Base-by-base conservation (phyloP, 257 asterid species). In the Ballota nigra region DNA sequence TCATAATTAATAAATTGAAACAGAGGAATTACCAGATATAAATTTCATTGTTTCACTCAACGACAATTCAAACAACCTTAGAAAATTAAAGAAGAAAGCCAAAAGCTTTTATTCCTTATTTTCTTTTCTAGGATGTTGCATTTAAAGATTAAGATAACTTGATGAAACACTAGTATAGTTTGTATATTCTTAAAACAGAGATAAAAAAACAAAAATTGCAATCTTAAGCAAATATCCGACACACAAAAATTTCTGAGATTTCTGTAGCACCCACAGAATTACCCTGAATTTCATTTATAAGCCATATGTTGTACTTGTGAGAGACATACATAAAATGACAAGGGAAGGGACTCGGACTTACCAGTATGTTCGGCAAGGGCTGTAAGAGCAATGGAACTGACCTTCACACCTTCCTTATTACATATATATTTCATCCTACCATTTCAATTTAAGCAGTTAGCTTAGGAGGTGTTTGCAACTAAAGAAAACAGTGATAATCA, bases 361-460 rank as follows among this genome's bases (percentile, higher is more conserved):
- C 99, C 99, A 40, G 99, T 86, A 80, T 81, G 83, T 75, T 88
- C 90, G 40, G 89, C 96, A 75, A 95, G 87, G 57, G 95, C 92
- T 70, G 97, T 71, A 29, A 95, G 93, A 63, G 93, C 95, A 52
- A 83, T 52, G 55, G 99, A 89, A 80, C 84, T 89, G 65, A 92
- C 79, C 84, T 83, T 88, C 76, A 86, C 78, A 72, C 93, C 85
- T 83, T 95, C 98, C 64, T 76, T 87, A 71, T 82, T 89, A 68
- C 99, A 95, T 83, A 95, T 92, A 74, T 86, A 91, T 81, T 91
- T 95, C 82, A 95, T 87, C 92, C 99, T 94, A 70, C 77, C 80
- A 74, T 75, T 62, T 49, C 61, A 74, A 66, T 63, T 71, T 60
- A 72, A 15, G 65, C 70, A 31, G 55, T 31, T 63, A 71, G 66